A percentile compares a stretch with the other conserved stretches of the same genome.
These are phyloP conservation scores for Emergomyces orientalis DNA, from an alignment of 2,329 filamentous ascomycete species.

Conservation along the genomic window DNA sequence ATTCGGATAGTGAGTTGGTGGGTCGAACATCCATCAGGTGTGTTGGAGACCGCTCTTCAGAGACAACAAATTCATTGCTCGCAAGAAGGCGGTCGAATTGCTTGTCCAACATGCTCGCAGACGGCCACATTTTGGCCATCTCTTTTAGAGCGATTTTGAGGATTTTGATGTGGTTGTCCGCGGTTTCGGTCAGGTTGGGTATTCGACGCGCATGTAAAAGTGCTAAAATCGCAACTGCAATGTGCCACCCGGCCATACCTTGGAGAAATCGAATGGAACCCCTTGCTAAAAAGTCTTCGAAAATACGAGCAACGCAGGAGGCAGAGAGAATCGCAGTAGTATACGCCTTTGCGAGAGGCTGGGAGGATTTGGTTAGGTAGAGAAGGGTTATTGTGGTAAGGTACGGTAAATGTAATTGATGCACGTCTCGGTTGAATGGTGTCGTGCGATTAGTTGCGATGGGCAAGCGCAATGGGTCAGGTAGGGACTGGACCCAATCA, in stretches of 20 bases:
- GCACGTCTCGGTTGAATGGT: slow-evolving; percentile 34
- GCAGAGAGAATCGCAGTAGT: slow-evolving; percentile 32
- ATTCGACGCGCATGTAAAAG: slow-evolving; percentile 33
- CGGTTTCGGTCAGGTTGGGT: slow-evolving; percentile 23
- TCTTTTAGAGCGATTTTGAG: slow-evolving; percentile 27
- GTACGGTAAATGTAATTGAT: slow-evolving; percentile 37
- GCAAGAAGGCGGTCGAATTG: slow-evolving; percentile 25
- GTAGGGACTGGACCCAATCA: slow-evolving; percentile 30
- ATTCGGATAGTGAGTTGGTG: slow-evolving; percentile 9
- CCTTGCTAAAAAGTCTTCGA: slow-evolving; percentile 32
- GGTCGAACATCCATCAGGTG: slow-evolving; percentile 14
- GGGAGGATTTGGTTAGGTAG: slow-evolving; percentile 29
- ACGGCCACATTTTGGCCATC: slow-evolving; percentile 30
- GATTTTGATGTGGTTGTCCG: slow-evolving; percentile 28
- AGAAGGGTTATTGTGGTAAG: slow-evolving; percentile 36
- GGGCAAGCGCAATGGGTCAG: slow-evolving; percentile 27
- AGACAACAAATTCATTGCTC: slow-evolving; percentile 8
- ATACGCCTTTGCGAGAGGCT: slow-evolving; percentile 31
- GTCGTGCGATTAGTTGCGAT: slow-evolving; percentile 23
- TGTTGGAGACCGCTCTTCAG: slow-evolving; percentile 12
- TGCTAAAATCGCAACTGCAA: slow-evolving; percentile 35
- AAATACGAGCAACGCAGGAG: slow-evolving; percentile 32
- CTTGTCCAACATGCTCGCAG: slow-evolving; percentile 27
- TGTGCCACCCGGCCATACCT: slow-evolving; percentile 39
- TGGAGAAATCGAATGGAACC: slow-evolving; percentile 35